Evolutionary conservation across 345 rosid species (phyloP).

Genomic region (thale cress (Arabidopsis thaliana)): DNA sequence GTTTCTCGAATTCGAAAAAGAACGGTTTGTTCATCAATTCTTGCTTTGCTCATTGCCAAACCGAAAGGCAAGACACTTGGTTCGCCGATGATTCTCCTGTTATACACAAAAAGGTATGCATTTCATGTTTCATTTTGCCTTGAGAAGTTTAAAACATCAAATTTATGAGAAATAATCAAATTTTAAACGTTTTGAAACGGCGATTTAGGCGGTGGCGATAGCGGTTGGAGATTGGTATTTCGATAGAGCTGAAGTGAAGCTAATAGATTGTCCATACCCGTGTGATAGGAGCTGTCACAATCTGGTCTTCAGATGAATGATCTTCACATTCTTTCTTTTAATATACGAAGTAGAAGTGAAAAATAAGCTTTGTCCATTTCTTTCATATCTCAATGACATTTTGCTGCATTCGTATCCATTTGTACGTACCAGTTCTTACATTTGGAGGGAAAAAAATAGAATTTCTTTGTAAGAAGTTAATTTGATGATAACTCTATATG

Average conservation of each 20-base stretch:
- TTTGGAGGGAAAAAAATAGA: too few species aligned
- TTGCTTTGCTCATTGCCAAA: conserved; percentile 93
- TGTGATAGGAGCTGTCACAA: conserved; percentile 94
- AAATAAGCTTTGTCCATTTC: too few species aligned
- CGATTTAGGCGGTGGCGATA: conserved; percentile 71
- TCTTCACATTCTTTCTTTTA: conserved; percentile 1
- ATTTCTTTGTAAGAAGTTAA: too few species aligned
- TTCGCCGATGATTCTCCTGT: conserved; percentile 80
- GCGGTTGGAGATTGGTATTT: conserved; percentile 98
- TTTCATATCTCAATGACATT: too few species aligned
- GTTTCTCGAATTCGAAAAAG: conserved; percentile 63
- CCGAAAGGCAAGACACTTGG: conserved; percentile 97
- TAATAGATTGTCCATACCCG: conserved; percentile 87
- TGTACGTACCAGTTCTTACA: too few species aligned
- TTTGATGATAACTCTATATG: too few species aligned
- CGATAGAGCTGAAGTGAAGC: conserved; percentile 63
- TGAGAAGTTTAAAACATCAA: too few species aligned
- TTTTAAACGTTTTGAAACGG: conserved; percentile 12
- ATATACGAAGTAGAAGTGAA: conserved; percentile 16
- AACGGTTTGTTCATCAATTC: conserved; percentile 93
- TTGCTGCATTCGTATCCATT: too few species aligned
- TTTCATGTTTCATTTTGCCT: not conserved
- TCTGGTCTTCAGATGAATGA: conserved; percentile 68
- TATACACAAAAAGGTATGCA: conserved; percentile 68
- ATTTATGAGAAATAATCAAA: not conserved